Evolutionary conservation across 1,139 yeast species (phyloP), one percentile per base, ranked within the genome.

Genomic region (Chernovozyma sophiae-reginae): DNA sequence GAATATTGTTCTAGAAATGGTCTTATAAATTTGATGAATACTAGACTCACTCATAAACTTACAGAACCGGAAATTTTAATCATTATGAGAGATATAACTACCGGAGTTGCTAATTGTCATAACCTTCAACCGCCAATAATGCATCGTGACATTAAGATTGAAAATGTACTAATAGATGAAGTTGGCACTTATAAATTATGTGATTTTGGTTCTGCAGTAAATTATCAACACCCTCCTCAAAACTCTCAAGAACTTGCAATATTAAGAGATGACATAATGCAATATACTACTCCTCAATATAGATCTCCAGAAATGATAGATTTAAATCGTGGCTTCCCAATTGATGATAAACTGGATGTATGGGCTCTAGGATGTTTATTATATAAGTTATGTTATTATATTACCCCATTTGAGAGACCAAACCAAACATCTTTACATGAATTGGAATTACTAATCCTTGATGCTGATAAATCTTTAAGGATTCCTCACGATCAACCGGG

Each of bases 221-320:
- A 74, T 15, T 81, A 78, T 41, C 62, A 77, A 46, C 73, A 77
- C 30, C 79, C 84, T 3, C 94, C 96, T 1, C 64, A 72, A 40
- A 76, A 72, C 43, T 71, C 78, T 7, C 79, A 77, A 41, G 95
- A 85, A 51, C 69, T 81, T 48, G 80, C 80, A 37, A 63, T 74
- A 13, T 61, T 90, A 32, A 86, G 85, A 45, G 86, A 86, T 47
- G 97, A 92, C 53, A 77, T 92, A 40, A 79, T 86, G 68, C 81
- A 82, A 44, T 94, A 92, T 58, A 92, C 98, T 0, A 92, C 98
- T 2, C 96, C 97, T n/a, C 98, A 92, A 58, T 92, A 92, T 60
- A 72, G 98, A 47, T 74, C 96, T 1, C 98, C 98, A 1, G 98
- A 92, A 59, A 92, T 92, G 98, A 75, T 94, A 37, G 97, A 92